Conservation (phyloP, 352 stramenopile species). For the Pilasporangium apinafurcum region DNA sequence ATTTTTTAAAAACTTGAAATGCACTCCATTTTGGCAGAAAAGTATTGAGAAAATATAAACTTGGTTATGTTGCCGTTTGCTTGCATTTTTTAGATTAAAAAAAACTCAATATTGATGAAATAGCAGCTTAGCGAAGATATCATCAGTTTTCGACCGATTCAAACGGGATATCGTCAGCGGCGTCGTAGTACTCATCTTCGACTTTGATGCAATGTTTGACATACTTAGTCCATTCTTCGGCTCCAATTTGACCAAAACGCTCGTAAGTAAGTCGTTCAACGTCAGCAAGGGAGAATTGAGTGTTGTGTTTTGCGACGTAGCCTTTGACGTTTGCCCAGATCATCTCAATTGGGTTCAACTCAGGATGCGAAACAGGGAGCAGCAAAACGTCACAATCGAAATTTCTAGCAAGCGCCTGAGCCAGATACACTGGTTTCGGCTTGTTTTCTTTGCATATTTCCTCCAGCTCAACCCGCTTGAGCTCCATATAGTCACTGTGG, state of each 20-base stretch:
- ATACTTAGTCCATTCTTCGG: constrained; percentile 2
- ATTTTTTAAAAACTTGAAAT: too few species aligned
- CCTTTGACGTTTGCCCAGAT: constrained; percentile 9
- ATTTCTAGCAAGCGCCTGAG: constrained; percentile 3
- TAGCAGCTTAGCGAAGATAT: too few species aligned
- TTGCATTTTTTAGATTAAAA: too few species aligned
- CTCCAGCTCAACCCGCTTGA: constrained; percentile 5
- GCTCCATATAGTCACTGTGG: constrained; percentile 1
- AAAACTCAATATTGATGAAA: too few species aligned
- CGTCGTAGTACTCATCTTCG: constrained; percentile 2
- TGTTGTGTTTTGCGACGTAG: constrained; percentile 1
- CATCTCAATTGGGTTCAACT: constrained; percentile 7
- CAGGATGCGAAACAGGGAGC: not conserved
- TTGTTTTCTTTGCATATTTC: constrained; percentile 7
- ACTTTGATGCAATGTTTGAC: constrained; percentile 4
- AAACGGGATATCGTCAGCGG: too few species aligned
- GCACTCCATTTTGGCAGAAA: too few species aligned
- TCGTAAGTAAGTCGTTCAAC: not conserved
- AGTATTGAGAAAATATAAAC: too few species aligned
- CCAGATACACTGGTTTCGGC: constrained; percentile 3
- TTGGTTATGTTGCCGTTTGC: too few species aligned
- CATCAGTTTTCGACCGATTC: too few species aligned
- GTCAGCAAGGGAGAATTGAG: not conserved
- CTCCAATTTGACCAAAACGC: too few species aligned
- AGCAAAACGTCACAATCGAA: constrained; percentile 6